A percentile compares a stretch with the other conserved stretches of the same genome.
These are phyloP conservation scores for Syncephalis plumigaleata DNA, from an alignment of 371 early-diverging fungal species.

Conservation along the genomic window DNA sequence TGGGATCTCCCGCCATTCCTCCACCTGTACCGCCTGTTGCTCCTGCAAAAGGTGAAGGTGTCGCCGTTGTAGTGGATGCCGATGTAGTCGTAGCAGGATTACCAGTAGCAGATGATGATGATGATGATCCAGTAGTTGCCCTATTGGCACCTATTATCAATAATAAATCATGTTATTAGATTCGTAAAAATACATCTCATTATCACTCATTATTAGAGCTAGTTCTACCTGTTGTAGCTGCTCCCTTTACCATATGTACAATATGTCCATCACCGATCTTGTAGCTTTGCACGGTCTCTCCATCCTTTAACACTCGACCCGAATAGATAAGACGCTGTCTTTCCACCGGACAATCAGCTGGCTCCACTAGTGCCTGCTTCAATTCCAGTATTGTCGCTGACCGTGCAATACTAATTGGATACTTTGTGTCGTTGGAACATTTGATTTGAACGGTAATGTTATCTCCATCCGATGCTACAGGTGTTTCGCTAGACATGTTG, in stretches of 20 bases:
- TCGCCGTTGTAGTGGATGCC: too few relatives aligned
- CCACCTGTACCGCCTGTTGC: too few relatives aligned
- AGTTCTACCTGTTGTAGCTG: constrained; percentile 9
- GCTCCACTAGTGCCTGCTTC: constrained; percentile 55
- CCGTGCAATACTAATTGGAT: constrained; percentile 43
- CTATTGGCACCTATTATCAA: too few relatives aligned
- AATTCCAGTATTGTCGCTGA: constrained; percentile 50
- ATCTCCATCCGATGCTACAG: too few relatives aligned
- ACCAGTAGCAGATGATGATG: constrained; percentile 14
- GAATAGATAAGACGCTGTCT: constrained; percentile 84
- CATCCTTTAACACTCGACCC: constrained; percentile 88
- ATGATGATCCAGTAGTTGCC: too few relatives aligned
- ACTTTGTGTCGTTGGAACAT: constrained; percentile 65
- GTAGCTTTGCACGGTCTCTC: constrained; percentile 51
- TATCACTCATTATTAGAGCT: too few relatives aligned
- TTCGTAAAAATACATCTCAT: too few relatives aligned
- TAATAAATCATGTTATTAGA: too few relatives aligned
- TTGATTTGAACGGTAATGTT: constrained; percentile 36
- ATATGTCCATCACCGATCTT: constrained; percentile 67
- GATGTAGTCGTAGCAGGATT: not conserved
- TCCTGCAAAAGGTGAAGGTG: too few relatives aligned
- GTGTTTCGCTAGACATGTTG: too few relatives aligned
- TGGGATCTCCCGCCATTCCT: too few relatives aligned
- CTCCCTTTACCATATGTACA: constrained; percentile 70
- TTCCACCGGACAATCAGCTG: constrained; percentile 53